Percentiles rank a stretch among this genome's conserved stretches.
Evolutionary conservation across 352 stramenopile species (phyloP).

Genomic region (Blastocystis hominis): DNA sequence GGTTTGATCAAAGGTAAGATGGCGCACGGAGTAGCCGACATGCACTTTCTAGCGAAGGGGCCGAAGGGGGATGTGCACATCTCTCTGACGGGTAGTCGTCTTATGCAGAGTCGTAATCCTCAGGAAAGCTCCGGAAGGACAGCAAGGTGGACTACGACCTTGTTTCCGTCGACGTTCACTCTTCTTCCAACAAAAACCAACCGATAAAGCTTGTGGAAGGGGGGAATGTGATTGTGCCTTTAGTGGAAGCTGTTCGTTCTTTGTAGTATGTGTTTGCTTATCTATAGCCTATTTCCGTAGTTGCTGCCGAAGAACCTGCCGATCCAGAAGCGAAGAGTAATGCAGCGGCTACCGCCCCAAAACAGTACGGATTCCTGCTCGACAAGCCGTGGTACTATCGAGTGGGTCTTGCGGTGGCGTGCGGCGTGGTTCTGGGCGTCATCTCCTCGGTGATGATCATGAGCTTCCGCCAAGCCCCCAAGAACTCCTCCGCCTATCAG

Average conservation of each 20-base stretch:
- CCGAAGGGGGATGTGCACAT: conserved; percentile 16
- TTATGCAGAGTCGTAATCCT: background rate
- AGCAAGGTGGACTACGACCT: conserved; percentile 51
- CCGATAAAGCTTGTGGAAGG: background rate
- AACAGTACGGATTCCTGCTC: conserved; percentile 33
- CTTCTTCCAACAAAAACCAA: background rate
- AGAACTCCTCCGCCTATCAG: conserved; percentile 36
- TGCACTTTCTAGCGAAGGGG: conserved; percentile 29
- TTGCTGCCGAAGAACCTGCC: background rate
- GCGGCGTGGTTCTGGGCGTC: conserved; percentile 29
- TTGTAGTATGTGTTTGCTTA: background rate
- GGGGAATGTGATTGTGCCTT: background rate
- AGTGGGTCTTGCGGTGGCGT: conserved; percentile 8
- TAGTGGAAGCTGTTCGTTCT: background rate
- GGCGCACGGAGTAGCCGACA: conserved; percentile 10
- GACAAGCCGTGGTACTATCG: conserved; percentile 55
- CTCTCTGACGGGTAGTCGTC: background rate
- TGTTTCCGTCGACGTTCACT: background rate
- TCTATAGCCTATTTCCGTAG: background rate
- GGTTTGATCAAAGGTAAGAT: conserved; percentile 50
- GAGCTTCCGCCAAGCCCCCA: background rate
- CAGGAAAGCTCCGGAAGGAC: conserved; percentile 4
- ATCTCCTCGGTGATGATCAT: conserved; percentile 33
- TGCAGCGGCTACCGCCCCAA: background rate
- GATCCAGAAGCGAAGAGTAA: background rate